Base-by-base conservation (phyloP, 768 basidiomycete species). In the Rhodotorula diobovata region DNA sequence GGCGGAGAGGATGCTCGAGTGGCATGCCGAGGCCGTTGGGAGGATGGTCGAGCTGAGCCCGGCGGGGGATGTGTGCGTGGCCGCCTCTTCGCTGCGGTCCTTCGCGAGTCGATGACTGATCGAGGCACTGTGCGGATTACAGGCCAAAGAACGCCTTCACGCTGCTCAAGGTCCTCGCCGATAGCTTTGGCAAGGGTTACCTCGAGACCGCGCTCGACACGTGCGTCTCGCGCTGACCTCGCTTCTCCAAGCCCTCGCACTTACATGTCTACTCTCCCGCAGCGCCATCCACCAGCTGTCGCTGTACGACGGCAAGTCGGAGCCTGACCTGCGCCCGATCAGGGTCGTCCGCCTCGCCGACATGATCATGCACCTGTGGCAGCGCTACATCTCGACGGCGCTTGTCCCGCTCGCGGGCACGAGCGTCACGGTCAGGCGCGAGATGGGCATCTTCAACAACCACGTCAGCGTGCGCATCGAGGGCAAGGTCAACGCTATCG, bases 11-110 rank as follows among this genome's bases (percentile, higher is more conserved):
- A 93, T 98, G 88, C 82, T 98, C 25, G 91, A 88, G 80, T 97
- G 95, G 93, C 96, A 99, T 80, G 95, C 96, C 4, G 96, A 99
- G 79, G 91, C 93, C 10, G 88, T 96, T 39, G 95, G 96, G 9
- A 83, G 96, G 76, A 94, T 92, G 74, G 90, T 94, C 20, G 96
- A 98, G 80, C 82, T 99, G 58, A 93, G 88, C 77, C 81, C 88
- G 20, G 78, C 85, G 15, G 87, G 86, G 54, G 96, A 99, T 77
- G 87, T 94, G 93, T 96, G 78, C 81, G 91, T 84, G 7, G 30
- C 53, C 68, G 7, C 5, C 14, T n/a, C 54, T 25, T 23, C n/a
- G n/a, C n/a, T n/a, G n/a, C n/a, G n/a, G 3, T 43, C 18, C n/a
- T n/a, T 20, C 35, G 6, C 18, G 5, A 15, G 2, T 25, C n/a